Evolutionary conservation across 441 rosid genomes (phyloP).

Genomic region (Euphorbia celastroides): DNA sequence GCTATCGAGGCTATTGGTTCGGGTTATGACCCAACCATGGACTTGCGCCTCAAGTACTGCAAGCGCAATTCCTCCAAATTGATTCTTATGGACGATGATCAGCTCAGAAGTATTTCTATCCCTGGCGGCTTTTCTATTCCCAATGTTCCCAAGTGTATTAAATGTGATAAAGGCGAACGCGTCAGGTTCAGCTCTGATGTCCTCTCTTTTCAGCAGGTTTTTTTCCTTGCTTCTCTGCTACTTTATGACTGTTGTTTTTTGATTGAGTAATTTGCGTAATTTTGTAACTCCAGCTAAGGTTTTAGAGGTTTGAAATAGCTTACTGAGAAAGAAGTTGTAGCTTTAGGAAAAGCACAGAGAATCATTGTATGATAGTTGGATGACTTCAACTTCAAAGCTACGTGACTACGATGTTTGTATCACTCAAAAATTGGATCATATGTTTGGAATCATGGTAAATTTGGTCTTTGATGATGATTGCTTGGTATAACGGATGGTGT

Average conservation of each 20-base stretch:
- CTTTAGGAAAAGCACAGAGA: not conserved
- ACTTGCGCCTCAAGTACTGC: slow-evolving; percentile 70
- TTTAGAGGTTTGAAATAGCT: too few relatives aligned
- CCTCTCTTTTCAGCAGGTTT: slow-evolving; percentile 88
- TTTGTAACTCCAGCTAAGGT: not conserved
- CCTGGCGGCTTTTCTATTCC: slow-evolving; percentile 37
- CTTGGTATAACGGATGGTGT: not conserved
- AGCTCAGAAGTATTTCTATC: slow-evolving; percentile 12
- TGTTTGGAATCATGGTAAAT: not conserved
- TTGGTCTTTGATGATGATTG: not conserved
- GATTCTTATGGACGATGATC: slow-evolving; percentile 14
- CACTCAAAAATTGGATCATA: not conserved
- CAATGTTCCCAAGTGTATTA: slow-evolving; percentile 68
- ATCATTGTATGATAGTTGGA: not conserved
- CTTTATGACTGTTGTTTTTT: not conserved
- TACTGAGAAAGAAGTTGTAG: not conserved
- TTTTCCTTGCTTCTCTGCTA: not conserved
- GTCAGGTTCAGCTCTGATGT: slow-evolving; percentile 71
- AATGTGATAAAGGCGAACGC: slow-evolving; percentile 87
- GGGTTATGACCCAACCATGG: slow-evolving; percentile 68
- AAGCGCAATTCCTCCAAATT: slow-evolving; percentile 30
- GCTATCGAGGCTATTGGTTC: slow-evolving; percentile 25
- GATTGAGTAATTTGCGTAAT: not conserved
- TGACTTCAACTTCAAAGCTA: not conserved
- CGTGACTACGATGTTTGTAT: not conserved